Percentiles rank a stretch among this genome's conserved stretches.
These are phyloP conservation scores for Russula emetica DNA, from an alignment of 768 basidiomycete species.

Conservation along the genomic window DNA sequence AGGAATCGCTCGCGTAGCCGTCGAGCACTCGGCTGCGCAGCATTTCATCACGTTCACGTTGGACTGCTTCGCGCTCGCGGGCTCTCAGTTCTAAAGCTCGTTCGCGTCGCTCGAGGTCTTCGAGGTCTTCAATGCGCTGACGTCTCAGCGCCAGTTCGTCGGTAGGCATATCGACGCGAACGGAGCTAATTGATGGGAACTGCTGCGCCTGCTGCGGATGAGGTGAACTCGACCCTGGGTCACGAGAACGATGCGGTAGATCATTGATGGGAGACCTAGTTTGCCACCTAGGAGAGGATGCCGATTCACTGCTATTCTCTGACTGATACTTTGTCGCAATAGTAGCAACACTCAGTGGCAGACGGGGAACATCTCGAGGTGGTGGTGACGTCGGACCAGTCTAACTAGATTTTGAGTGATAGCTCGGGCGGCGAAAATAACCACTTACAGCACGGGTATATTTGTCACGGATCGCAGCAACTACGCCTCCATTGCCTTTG, in stretches of 20 bases:
- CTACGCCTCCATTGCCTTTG: conserved; percentile 52
- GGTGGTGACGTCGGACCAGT: conserved; percentile 50
- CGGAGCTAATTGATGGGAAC: conserved; percentile 8
- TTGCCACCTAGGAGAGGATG: conserved; percentile 5
- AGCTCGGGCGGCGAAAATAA: not conserved
- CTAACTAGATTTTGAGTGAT: conserved; percentile 33
- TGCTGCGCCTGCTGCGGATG: conserved; percentile 16
- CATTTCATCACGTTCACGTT: conserved; percentile 32
- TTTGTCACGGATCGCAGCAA: conserved; percentile 64
- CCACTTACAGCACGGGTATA: conserved; percentile 54
- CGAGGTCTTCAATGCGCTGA: conserved; percentile 47
- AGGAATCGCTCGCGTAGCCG: conserved; percentile 33
- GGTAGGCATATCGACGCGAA: conserved; percentile 15
- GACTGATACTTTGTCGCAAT: conserved; percentile 55
- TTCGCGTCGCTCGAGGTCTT: conserved; percentile 50
- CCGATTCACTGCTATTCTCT: conserved; percentile 3
- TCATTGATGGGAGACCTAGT: conserved; percentile 15
- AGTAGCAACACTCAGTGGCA: conserved; percentile 59
- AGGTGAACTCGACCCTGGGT: conserved; percentile 19
- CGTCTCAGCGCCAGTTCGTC: conserved; percentile 39
- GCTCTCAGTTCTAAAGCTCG: conserved; percentile 53
- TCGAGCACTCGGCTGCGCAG: conserved; percentile 33
- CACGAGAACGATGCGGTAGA: conserved; percentile 12
- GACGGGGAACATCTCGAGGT: conserved; percentile 57
- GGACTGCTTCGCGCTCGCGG: conserved; percentile 37